Evolutionary conservation across 2,329 filamentous ascomycete species (phyloP).

Genomic region (Lachnellula cervina): DNA sequence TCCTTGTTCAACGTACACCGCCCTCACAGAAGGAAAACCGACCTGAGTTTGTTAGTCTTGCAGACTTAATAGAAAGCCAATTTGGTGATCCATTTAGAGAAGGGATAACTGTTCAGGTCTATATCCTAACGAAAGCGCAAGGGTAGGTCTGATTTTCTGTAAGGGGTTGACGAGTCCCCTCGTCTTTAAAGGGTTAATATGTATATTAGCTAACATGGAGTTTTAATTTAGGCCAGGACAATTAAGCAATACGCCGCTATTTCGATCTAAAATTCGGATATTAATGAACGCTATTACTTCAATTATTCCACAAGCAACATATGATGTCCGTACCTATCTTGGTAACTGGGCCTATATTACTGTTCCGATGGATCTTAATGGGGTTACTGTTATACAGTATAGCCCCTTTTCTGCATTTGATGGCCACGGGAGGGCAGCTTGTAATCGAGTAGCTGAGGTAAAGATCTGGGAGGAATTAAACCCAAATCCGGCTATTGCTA

Average conservation of each 20-base stretch:
- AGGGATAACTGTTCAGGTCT: too few relatives aligned
- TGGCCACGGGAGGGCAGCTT: not conserved
- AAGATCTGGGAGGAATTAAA: not conserved
- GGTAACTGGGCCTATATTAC: not conserved
- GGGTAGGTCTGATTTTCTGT: too few relatives aligned
- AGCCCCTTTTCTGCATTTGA: not conserved
- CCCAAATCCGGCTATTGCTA: not conserved
- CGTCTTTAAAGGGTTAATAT: too few relatives aligned
- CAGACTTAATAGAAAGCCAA: too few relatives aligned
- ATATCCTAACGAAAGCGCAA: too few relatives aligned
- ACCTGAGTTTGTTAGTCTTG: too few relatives aligned
- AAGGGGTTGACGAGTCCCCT: too few relatives aligned
- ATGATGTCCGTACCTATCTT: not conserved
- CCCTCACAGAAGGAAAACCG: too few relatives aligned
- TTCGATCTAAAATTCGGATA: not conserved
- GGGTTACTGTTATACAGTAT: not conserved
- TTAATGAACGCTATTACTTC: not conserved
- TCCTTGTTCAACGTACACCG: too few relatives aligned
- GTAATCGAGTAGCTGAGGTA: not conserved
- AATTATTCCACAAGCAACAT: not conserved
- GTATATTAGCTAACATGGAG: not conserved
- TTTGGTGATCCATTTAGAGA: too few relatives aligned
- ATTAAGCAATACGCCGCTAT: not conserved
- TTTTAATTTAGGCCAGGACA: not conserved
- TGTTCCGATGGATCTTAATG: not conserved